Evolutionary conservation across 768 basidiomycete genomes (phyloP).

Genomic region (Trametes elegans): DNA sequence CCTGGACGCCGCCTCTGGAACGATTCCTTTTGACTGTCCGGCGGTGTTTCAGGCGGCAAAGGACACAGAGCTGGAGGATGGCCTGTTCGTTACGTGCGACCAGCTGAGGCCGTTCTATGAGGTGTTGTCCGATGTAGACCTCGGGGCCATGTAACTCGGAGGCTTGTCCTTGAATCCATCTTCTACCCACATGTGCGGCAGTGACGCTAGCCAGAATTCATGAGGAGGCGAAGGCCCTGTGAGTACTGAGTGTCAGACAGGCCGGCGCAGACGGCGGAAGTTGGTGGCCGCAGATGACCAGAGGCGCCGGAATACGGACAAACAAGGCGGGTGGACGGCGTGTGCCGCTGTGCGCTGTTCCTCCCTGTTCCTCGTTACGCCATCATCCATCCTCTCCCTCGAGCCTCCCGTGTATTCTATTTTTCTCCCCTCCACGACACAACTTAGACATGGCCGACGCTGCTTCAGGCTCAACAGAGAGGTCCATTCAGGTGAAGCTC

Average conservation of each 20-base stretch:
- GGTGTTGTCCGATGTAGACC: not conserved
- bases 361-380: constrained; percentile 25
- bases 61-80: constrained; percentile 41
- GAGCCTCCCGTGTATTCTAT: constrained; percentile 23
- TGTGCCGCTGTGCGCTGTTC: constrained; percentile 19
- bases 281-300: not conserved
- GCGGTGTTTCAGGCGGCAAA: constrained; percentile 32
- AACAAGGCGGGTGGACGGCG: constrained; percentile 16
- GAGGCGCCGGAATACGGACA: constrained; percentile 18
- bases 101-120: constrained; percentile 40
- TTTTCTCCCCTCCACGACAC: constrained; percentile 4
- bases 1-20: not conserved
- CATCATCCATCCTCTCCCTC: constrained; percentile 19
- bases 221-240: no score
- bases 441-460: constrained; percentile 61
- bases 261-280: not conserved
- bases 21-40: constrained; percentile 38
- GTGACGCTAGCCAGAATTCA: no score
- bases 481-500: constrained; percentile 96
- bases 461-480: constrained; percentile 74
- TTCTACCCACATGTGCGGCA: not conserved
- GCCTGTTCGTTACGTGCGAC: constrained; percentile 43
- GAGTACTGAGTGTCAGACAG: no score
- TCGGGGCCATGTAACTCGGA: not conserved
- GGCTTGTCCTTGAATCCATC: not conserved